phyloP scores from a whole-genome alignment of 768 basidiomycete species.

The Kwoniella sp. region DNA sequence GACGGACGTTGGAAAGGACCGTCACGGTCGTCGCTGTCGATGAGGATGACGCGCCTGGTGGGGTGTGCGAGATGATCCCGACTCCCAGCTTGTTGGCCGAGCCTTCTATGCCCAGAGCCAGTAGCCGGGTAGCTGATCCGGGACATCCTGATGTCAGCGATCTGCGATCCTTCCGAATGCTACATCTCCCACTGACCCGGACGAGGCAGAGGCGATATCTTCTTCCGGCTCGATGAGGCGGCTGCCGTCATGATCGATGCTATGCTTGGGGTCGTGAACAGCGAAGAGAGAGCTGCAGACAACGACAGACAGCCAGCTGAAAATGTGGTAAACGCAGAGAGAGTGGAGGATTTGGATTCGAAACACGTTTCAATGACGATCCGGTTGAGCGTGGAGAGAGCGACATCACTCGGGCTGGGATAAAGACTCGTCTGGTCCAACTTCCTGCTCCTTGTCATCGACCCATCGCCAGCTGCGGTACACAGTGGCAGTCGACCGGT shows the following conservation, averaged over 20 bases:
- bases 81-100: conserved; percentile 97
- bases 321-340: background rate
- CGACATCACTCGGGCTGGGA: too few species aligned
- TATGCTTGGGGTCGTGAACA: too few species aligned
- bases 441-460: background rate
- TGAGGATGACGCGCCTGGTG: conserved; percentile 28
- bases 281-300: too few species aligned
- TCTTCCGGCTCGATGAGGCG: conserved; percentile 26
- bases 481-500: background rate
- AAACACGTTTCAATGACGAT: conserved; percentile 4
- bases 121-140: too few species aligned
- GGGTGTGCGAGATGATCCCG: conserved; percentile 78
- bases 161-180: too few species aligned
- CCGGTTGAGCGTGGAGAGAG: too few species aligned
- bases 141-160: too few species aligned
- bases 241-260: too few species aligned
- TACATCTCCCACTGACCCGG: conserved; percentile 33
- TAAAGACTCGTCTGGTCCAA: background rate
- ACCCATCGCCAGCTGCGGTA: background rate
- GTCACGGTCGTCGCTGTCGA: conserved; percentile 54
- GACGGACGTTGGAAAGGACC: conserved; percentile 87
- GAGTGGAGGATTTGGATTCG: background rate
- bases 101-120: conserved; percentile 95
- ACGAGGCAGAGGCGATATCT: conserved; percentile 31
- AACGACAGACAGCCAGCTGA: too few species aligned